phyloP scores from a whole-genome alignment of 768 basidiomycete species.

The Serendipita vermifera region DNA sequence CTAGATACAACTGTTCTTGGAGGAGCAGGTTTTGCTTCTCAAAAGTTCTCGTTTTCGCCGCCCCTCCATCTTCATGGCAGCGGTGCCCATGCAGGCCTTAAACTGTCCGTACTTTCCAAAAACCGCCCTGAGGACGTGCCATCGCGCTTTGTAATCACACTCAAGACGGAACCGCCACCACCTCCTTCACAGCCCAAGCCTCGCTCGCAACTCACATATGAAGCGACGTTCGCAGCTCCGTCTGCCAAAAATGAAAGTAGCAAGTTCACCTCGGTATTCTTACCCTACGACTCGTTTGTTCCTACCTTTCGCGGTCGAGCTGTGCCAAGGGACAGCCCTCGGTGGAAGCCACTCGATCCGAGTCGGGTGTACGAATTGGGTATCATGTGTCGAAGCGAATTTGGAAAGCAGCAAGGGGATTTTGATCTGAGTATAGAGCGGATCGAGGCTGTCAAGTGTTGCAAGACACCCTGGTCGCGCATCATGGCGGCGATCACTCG shows the following conservation, averaged over 20 bases:
- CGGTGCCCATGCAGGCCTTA: no score
- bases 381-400: slow-evolving; percentile 26
- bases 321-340: slow-evolving; percentile 17
- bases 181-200: slow-evolving; percentile 3
- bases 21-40: slow-evolving; percentile 30
- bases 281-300: slow-evolving; percentile 21
- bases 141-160: slow-evolving; percentile 1
- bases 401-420: slow-evolving; percentile 25
- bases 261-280: background rate
- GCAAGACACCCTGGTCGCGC: background rate
- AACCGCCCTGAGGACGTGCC: no score
- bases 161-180: background rate
- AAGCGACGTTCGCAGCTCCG: background rate
- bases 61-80: no score
- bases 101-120: background rate
- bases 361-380: slow-evolving; percentile 22
- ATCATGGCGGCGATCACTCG: background rate
- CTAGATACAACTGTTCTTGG: slow-evolving; percentile 27
- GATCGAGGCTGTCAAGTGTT: slow-evolving; percentile 16
- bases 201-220: background rate
- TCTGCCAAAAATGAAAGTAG: background rate
- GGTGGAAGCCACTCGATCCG: slow-evolving; percentile 20
- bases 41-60: slow-evolving; percentile 22
- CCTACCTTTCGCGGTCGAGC: slow-evolving; percentile 24
- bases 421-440: slow-evolving; percentile 21